Percentiles rank a stretch among this genome's conserved stretches.
Evolutionary conservation across 1,139 yeast genomes (phyloP).

Genomic region (Zygosaccharomyces pseudobailii): DNA sequence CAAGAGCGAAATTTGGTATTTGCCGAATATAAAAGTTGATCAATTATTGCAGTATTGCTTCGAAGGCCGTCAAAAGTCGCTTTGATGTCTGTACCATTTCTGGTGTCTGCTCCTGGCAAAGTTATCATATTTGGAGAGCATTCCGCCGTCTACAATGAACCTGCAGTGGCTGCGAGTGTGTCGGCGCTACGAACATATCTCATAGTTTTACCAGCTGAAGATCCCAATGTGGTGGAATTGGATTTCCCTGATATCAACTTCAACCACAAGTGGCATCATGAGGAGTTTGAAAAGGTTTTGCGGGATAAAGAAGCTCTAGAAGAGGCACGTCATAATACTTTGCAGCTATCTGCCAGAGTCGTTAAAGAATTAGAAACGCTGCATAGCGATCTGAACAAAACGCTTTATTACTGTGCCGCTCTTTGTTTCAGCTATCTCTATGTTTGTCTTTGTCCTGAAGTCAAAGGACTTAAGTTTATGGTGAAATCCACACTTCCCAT

Average conservation of each 20-base stretch:
- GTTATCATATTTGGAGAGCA: conserved; percentile 96
- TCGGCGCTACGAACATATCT: conserved; percentile 59
- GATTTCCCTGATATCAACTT: conserved; percentile 82
- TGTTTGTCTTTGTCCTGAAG: conserved; percentile 49
- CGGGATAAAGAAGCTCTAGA: conserved; percentile 6
- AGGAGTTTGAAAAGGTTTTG: conserved; percentile 14
- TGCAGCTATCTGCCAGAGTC: conserved; percentile 52
- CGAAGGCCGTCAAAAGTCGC: not conserved
- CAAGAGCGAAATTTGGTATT: not conserved
- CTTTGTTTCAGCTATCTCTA: conserved; percentile 79
- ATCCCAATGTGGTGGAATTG: conserved; percentile 44
- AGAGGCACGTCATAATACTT: conserved; percentile 15
- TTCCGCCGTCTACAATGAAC: conserved; percentile 86
- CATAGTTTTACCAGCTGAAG: conserved; percentile 46
- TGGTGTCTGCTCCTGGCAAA: conserved; percentile 94
- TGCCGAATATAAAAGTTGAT: not conserved
- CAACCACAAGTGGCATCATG: conserved; percentile 50
- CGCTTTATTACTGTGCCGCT: conserved; percentile 76
- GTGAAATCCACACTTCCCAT: conserved; percentile 85
- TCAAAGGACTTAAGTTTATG: conserved; percentile 53
- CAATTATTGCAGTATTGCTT: not conserved
- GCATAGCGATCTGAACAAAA: conserved; percentile 45
- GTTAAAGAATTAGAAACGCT: conserved; percentile 13
- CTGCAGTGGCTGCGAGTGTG: conserved; percentile 37
- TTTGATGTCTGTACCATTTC: conserved; percentile 45